Percentiles rank a stretch among this genome's conserved stretches.
Evolutionary conservation across 2,329 filamentous ascomycete genomes (phyloP).

Genomic region (Taxawa tesnikishii): DNA sequence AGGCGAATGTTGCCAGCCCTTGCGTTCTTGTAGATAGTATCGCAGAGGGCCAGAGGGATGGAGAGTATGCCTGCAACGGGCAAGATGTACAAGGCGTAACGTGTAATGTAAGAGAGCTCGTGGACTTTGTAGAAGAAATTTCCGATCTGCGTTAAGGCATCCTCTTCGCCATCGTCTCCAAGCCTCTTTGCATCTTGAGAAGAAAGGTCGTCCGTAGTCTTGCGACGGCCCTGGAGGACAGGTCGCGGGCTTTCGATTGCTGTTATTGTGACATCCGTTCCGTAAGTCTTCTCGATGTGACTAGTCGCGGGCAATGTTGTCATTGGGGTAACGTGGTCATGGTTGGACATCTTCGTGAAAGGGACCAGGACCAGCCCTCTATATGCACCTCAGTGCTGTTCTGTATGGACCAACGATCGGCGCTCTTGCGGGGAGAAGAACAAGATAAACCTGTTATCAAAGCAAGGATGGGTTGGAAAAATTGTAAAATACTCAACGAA

Average conservation of each 20-base stretch:
- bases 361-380: too few species aligned
- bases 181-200: background rate
- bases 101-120: conserved; percentile 49
- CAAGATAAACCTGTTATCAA: too few species aligned
- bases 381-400: too few species aligned
- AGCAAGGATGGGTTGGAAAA: too few species aligned
- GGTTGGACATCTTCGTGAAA: conserved; percentile 1
- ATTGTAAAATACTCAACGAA: too few species aligned
- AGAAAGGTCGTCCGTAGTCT: conserved; percentile 2
- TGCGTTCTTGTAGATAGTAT: conserved; percentile 16
- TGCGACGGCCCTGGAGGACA: conserved; percentile 3
- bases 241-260: conserved; percentile 1
- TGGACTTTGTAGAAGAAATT: conserved; percentile 53
- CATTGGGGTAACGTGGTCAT: conserved; percentile 1
- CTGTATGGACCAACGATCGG: too few species aligned
- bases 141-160: conserved; percentile 53
- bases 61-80: conserved; percentile 51
- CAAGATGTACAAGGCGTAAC: conserved; percentile 56
- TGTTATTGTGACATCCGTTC: conserved; percentile 2
- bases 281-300: conserved; percentile 1
- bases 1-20: conserved; percentile 28
- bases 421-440: too few species aligned
- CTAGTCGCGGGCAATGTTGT: background rate
- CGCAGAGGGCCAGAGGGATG: conserved; percentile 44
- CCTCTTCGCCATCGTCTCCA: conserved; percentile 32